Percentiles rank a stretch among this genome's conserved stretches.
Conservation (phyloP, 768 basidiomycete genomes). For the Mycena capillaripes region DNA sequence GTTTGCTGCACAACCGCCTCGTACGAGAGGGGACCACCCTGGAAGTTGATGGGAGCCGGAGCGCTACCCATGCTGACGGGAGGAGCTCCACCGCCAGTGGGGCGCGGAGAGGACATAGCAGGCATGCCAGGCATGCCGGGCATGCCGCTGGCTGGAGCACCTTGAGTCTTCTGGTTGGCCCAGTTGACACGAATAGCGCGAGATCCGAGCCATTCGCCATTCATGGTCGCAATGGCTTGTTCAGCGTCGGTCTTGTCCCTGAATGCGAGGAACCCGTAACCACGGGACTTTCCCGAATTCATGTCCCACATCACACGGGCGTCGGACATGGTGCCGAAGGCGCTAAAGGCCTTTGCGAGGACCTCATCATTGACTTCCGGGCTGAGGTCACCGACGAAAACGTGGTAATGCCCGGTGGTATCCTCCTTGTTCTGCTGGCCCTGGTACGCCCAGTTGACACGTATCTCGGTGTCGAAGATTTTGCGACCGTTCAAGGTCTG, state of each 20-base stretch:
- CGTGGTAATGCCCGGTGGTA: slow-evolving; percentile 96
- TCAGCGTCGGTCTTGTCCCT: slow-evolving; percentile 99
- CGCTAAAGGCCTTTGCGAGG: slow-evolving; percentile 95
- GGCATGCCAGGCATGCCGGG: slow-evolving; percentile 33
- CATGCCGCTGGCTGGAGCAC: slow-evolving; percentile 51
- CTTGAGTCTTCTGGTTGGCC: slow-evolving; percentile 99
- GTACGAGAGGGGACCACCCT: slow-evolving; percentile 90
- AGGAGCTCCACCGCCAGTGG: slow-evolving; percentile 52
- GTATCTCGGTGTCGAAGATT: slow-evolving; percentile 99
- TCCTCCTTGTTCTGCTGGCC: slow-evolving; percentile 99
- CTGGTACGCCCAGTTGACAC: slow-evolving; percentile 99
- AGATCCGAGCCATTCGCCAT: slow-evolving; percentile 98
- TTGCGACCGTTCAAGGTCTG: slow-evolving; percentile 98
- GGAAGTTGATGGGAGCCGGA: slow-evolving; percentile 93
- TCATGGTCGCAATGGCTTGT: slow-evolving; percentile 99
- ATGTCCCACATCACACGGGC: slow-evolving; percentile 99
- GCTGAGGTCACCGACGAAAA: slow-evolving; percentile 99
- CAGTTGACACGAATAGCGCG: slow-evolving; percentile 99
- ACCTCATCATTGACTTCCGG: slow-evolving; percentile 99
- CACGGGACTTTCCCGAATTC: slow-evolving; percentile 98
- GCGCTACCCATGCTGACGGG: slow-evolving; percentile 64
- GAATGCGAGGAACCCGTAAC: slow-evolving; percentile 98
- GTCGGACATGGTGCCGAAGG: slow-evolving; percentile 96
- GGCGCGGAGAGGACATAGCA: slow-evolving; percentile 54
- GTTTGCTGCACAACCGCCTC: slow-evolving; percentile 96